Conservation (phyloP, 2,329 filamentous ascomycete species). For the Sporothrix euskadiensis region DNA sequence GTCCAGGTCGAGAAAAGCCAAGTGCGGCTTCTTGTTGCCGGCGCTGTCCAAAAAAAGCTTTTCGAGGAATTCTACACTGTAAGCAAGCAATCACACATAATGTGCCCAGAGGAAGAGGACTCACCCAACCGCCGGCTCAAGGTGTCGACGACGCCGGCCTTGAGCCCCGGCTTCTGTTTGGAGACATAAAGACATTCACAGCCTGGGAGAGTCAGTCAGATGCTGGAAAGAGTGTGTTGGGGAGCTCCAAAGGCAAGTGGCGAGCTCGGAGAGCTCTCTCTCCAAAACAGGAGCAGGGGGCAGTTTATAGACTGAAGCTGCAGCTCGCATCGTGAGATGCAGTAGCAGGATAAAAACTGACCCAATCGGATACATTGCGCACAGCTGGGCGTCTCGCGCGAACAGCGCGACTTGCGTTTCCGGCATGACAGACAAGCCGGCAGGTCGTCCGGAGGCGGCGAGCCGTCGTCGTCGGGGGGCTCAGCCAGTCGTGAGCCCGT, state of each 20-base stretch:
- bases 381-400: conserved; percentile 30
- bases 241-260: background rate
- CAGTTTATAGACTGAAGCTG: background rate
- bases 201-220: conserved; percentile 1
- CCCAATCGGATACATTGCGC: conserved; percentile 28
- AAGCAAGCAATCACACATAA: no score
- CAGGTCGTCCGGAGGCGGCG: conserved; percentile 26
- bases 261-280: background rate
- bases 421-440: conserved; percentile 30
- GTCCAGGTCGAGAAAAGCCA: conserved; percentile 24
- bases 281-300: background rate
- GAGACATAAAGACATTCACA: conserved; percentile 28
- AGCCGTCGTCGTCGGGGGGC: conserved; percentile 24
- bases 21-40: conserved; percentile 24
- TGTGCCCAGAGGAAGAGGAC: background rate
- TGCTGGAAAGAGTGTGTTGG: no score
- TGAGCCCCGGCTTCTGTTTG: conserved; percentile 1
- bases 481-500: conserved; percentile 9
- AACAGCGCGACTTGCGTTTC: conserved; percentile 32
- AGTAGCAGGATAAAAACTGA: conserved; percentile 5
- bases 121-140: conserved; percentile 28
- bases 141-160: conserved; percentile 22
- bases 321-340: background rate
- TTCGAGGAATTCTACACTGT: conserved; percentile 23
- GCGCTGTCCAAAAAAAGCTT: conserved; percentile 20